These are phyloP conservation scores for Poronia punctata DNA, from an alignment of 495 filamentous ascomycete species.

Conservation along the genomic window DNA sequence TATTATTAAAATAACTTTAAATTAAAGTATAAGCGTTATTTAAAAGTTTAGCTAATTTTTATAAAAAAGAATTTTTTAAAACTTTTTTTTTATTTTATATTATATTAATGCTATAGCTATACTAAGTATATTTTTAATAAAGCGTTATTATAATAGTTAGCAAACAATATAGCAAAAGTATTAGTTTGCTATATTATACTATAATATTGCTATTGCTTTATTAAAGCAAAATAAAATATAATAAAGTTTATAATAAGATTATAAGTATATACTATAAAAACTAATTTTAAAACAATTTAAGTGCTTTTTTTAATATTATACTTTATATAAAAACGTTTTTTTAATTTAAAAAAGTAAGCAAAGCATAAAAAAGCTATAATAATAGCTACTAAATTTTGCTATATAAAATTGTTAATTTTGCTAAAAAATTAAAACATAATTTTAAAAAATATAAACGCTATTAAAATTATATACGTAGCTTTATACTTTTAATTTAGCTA, in stretches of 20 bases:
- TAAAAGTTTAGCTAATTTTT: neutral
- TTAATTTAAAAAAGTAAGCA: too few species aligned
- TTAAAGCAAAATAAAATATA: neutral
- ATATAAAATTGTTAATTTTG: neutral
- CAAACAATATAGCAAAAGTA: neutral
- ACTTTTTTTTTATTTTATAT: neutral
- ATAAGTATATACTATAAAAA: neutral
- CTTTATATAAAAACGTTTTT: neutral
- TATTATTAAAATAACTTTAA: neutral
- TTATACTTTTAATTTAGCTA: neutral
- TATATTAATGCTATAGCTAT: neutral
- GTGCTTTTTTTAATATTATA: neutral
- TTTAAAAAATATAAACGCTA: too few species aligned
- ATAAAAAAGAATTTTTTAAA: neutral
- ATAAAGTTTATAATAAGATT: neutral
- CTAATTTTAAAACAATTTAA: neutral
- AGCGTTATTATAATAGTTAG: neutral
- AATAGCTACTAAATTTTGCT: neutral
- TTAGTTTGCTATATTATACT: neutral
- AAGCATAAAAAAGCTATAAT: neutral
- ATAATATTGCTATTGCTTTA: neutral
- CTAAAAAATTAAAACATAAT: neutral
- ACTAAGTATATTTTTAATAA: neutral
- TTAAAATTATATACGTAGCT: slow-evolving; percentile 1
- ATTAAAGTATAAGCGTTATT: slow-evolving; percentile 1